A percentile compares a stretch with the other conserved stretches of the same genome.
Conservation (phyloP, 805 yeast genomes). For the Barnettozyma botsteinii region DNA sequence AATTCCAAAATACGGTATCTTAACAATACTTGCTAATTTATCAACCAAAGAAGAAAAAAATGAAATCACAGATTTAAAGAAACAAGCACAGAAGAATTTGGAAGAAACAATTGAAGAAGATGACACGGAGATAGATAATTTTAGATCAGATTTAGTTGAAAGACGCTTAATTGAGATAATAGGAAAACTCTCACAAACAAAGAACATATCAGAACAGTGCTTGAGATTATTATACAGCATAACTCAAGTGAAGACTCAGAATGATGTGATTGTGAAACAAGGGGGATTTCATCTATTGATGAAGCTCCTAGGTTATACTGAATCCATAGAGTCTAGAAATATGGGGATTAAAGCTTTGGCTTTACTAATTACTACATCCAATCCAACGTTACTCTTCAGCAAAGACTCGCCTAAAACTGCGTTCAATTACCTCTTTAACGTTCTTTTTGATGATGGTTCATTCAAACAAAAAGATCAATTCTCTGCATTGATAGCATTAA, state of each 20-base stretch:
- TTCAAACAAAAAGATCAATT: conserved; percentile 33
- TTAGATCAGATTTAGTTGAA: conserved; percentile 21
- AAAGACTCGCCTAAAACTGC: conserved; percentile 19
- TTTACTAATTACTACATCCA: conserved; percentile 36
- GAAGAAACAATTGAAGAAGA: conserved; percentile 15
- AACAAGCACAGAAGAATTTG: conserved; percentile 28
- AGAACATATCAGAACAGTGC: conserved; percentile 23
- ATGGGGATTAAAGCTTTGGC: conserved; percentile 39
- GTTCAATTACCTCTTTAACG: conserved; percentile 33
- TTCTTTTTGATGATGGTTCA: conserved; percentile 24
- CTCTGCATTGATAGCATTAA: conserved; percentile 58
- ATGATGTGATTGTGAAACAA: conserved; percentile 35
- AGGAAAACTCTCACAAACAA: conserved; percentile 16
- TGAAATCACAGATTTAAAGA: conserved; percentile 26
- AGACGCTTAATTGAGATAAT: conserved; percentile 15
- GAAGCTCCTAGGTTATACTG: conserved; percentile 11
- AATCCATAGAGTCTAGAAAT: conserved; percentile 8
- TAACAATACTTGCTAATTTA: conserved; percentile 31
- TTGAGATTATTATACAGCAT: conserved; percentile 29
- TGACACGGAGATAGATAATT: conserved; percentile 12
- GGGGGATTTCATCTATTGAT: conserved; percentile 40
- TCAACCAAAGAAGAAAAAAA: conserved; percentile 23
- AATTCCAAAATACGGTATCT: conserved; percentile 26
- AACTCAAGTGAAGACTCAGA: conserved; percentile 20
- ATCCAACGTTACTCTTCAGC: conserved; percentile 40